Percentiles rank a stretch among this genome's conserved stretches.
Conservation (phyloP, 2,329 filamentous ascomycete species). For the Trichoderma pleuroti region DNA sequence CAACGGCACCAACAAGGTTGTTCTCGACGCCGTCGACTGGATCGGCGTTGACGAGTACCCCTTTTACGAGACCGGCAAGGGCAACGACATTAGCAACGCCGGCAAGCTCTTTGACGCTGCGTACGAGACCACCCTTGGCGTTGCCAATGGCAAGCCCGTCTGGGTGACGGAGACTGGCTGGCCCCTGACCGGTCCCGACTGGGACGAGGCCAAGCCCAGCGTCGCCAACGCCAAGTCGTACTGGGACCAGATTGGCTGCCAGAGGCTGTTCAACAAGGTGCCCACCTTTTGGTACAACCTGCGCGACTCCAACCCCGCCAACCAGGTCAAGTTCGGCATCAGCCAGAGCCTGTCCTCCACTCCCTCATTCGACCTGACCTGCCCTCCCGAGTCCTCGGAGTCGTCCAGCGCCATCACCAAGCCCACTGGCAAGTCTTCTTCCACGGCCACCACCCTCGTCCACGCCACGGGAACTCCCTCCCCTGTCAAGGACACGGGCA, state of each 20-base stretch:
- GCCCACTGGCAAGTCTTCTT: slow-evolving; percentile 7
- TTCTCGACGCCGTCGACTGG: slow-evolving; percentile 62
- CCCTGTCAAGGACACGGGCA: neutral
- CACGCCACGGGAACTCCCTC: slow-evolving; percentile 5
- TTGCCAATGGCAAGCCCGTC: slow-evolving; percentile 51
- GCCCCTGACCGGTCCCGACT: slow-evolving; percentile 53
- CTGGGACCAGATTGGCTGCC: slow-evolving; percentile 61
- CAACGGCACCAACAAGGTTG: slow-evolving; percentile 55
- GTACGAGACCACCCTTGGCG: slow-evolving; percentile 42
- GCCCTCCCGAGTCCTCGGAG: slow-evolving; percentile 40
- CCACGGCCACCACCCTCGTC: slow-evolving; percentile 11
- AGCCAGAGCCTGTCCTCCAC: slow-evolving; percentile 51
- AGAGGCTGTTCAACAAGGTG: slow-evolving; percentile 51
- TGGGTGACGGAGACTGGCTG: slow-evolving; percentile 66
- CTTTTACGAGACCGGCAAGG: slow-evolving; percentile 58
- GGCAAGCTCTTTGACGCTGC: slow-evolving; percentile 52
- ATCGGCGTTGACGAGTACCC: slow-evolving; percentile 64
- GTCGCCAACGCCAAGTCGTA: slow-evolving; percentile 59
- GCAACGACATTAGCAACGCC: slow-evolving; percentile 54
- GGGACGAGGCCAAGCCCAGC: slow-evolving; percentile 53
- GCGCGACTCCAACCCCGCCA: slow-evolving; percentile 58
- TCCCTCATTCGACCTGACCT: slow-evolving; percentile 52
- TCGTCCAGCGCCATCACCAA: slow-evolving; percentile 6
- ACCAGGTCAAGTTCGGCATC: slow-evolving; percentile 56
- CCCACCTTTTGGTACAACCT: slow-evolving; percentile 62